These are phyloP conservation scores for Clathrospora elynae DNA, from an alignment of 2,329 filamentous ascomycete species.

Conservation along the genomic window DNA sequence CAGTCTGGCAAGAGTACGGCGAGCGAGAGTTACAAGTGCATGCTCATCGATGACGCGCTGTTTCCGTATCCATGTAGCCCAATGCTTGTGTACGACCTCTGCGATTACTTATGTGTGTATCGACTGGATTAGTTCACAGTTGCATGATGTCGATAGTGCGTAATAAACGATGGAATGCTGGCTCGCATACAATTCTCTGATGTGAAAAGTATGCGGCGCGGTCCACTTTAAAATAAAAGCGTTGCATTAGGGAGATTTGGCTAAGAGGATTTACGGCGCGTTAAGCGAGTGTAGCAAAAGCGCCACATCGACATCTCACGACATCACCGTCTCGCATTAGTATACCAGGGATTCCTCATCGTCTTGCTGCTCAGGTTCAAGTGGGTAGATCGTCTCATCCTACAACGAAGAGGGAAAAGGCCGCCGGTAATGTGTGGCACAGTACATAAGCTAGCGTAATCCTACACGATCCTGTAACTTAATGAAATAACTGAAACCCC, in stretches of 20 bases:
- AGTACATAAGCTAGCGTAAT: conserved; percentile 17
- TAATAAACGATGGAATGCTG: no score
- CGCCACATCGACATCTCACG: no score
- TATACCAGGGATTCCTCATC: no score
- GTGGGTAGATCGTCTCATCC: no score
- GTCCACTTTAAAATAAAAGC: conserved; percentile 20
- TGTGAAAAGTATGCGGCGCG: conserved; percentile 14
- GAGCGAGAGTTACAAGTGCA: conserved; percentile 16
- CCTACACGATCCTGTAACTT: conserved; percentile 22
- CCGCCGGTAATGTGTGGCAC: no score
- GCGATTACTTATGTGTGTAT: conserved; percentile 1
- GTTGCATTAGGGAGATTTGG: conserved; percentile 19
- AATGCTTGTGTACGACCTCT: neutral
- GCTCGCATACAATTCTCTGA: no score
- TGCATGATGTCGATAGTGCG: conserved; percentile 1
- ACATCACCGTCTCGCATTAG: no score
- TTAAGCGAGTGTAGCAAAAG: no score
- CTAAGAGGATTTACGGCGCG: no score
- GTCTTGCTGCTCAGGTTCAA: no score
- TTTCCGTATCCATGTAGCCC: conserved; percentile 6
- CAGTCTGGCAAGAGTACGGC: conserved; percentile 3
- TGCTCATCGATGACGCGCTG: conserved; percentile 33
- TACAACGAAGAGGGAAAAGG: no score
- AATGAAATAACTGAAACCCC: conserved; percentile 22
- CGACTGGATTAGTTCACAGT: neutral